A percentile compares a stretch with the other conserved stretches of the same genome.
phyloP scores from a whole-genome alignment of 2,329 filamentous ascomycete species.

The Fusarium sp. region DNA sequence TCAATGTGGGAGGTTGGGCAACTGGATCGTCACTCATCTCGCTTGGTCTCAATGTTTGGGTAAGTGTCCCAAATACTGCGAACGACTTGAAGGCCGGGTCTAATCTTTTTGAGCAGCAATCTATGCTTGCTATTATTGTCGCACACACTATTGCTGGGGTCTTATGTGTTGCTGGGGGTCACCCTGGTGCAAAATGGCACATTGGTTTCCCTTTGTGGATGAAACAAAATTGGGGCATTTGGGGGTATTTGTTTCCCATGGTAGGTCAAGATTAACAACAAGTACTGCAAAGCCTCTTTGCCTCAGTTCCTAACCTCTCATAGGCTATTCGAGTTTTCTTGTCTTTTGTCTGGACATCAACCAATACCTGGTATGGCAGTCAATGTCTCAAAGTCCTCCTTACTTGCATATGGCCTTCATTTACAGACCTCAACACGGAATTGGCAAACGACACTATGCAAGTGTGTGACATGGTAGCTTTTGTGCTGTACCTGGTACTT shows the following conservation, averaged over 20 bases:
- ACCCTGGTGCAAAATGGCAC: slow-evolving; percentile 50
- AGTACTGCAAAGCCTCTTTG: background rate
- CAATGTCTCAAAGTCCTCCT: slow-evolving; percentile 2
- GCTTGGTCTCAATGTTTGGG: slow-evolving; percentile 47
- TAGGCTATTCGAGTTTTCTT: slow-evolving; percentile 2
- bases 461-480: background rate
- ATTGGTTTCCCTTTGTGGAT: slow-evolving; percentile 50
- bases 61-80: background rate
- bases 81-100: background rate
- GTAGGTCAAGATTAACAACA: slow-evolving; percentile 1
- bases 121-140: background rate
- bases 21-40: slow-evolving; percentile 52
- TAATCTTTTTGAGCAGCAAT: background rate
- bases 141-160: slow-evolving; percentile 47
- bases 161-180: slow-evolving; percentile 48
- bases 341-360: slow-evolving; percentile 14
- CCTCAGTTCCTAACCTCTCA: background rate
- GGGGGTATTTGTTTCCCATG: slow-evolving; percentile 49
- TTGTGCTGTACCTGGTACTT: background rate
- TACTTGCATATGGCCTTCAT: slow-evolving; percentile 6
- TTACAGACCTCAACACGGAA: background rate
- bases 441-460: background rate
- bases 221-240: slow-evolving; percentile 49
- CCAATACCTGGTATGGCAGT: slow-evolving; percentile 3
- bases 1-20: slow-evolving; percentile 55